Evolutionary conservation across 2,329 filamentous ascomycete species (phyloP), one percentile per base, ranked within the genome.

Genomic region (Colletotrichum sp.): DNA sequence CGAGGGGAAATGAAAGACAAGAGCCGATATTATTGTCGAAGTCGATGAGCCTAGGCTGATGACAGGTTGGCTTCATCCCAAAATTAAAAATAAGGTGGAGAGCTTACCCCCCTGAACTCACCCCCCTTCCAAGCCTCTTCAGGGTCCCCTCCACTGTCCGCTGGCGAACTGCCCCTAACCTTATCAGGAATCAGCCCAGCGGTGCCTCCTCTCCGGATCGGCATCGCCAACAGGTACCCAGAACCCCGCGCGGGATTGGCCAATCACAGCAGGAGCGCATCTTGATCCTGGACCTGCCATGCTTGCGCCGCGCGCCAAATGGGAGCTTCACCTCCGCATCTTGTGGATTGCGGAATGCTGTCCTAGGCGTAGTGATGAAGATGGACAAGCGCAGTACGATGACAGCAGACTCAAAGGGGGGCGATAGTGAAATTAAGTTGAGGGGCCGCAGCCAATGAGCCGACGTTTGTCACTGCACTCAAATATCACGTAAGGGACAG

Each of bases 61-160:
- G 74, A 76, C 74, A 76, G 74, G 71, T 78, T 81, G 80, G 78
- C 79, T 79, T 81, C 76, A 80, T 67, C 61, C 72, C 71, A 72
- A 77, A 77, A 76, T 74, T 69, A 67, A 73, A 71, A 78, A 60
- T 71, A 76, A 63, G 71, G 71, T 75, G 74, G 74, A 71, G 71
- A 76, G 74, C 74, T 76, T 66, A 24, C 61, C 61, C 60, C 61
- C 67, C 67, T 60, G 67, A 67, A 61, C 63, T 69, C 70, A 67
- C 64, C 70, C 64, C 70, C 71, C 21, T 68, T 68, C 71, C 64
- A 69, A 67, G 74, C 34, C 58, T 58, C 71, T 74, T 69, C 71
- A 74, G 71, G 74, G 64, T 69, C 70, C 68, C 64, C 74, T 74
- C 70, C 69, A 75, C 73, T 73, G 32, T 66, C 71, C 34, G 64